These are phyloP conservation scores for Ascochyta viciae-villosae DNA, from an alignment of 2,329 filamentous ascomycete species.

Conservation along the genomic window DNA sequence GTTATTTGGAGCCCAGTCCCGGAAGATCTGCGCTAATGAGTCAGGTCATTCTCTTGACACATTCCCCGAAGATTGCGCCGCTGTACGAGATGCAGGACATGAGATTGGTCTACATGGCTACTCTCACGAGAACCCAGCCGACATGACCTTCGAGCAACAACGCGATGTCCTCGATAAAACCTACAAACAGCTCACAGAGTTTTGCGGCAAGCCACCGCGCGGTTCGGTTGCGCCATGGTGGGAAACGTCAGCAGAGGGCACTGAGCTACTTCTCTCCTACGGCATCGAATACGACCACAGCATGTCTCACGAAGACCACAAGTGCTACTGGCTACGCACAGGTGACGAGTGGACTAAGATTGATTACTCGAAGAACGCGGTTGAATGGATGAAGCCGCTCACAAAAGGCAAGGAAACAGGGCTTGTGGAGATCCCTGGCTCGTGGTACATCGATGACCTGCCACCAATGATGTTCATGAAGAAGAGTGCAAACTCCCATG, in stretches of 20 bases:
- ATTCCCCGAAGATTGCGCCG: constrained; percentile 68
- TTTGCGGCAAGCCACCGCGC: constrained; percentile 72
- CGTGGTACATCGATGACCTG: constrained; percentile 25
- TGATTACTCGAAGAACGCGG: constrained; percentile 67
- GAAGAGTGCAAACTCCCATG: constrained; percentile 67
- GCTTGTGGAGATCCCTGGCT: constrained; percentile 67
- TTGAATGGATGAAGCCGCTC: constrained; percentile 71
- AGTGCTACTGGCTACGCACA: constrained; percentile 68
- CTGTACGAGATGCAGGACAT: constrained; percentile 68
- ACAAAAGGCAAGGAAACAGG: constrained; percentile 66
- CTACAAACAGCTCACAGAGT: constrained; percentile 72
- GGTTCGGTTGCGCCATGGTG: constrained; percentile 79
- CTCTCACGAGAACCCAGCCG: constrained; percentile 74
- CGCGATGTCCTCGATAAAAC: constrained; percentile 77
- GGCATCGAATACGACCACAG: constrained; percentile 74
- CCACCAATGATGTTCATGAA: constrained; percentile 78
- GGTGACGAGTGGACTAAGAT: constrained; percentile 73
- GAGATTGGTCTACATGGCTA: constrained; percentile 75
- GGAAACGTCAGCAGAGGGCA: constrained; percentile 73
- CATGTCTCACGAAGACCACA: constrained; percentile 70
- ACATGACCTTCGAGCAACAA: constrained; percentile 78
- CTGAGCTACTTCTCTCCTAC: constrained; percentile 68
- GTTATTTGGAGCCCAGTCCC: background rate
- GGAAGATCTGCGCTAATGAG: background rate
- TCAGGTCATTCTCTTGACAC: constrained; percentile 65